Evolutionary conservation across 2,329 filamentous ascomycete genomes (phyloP), one percentile per base, ranked within the genome.

Genomic region (Didymella glomerata): DNA sequence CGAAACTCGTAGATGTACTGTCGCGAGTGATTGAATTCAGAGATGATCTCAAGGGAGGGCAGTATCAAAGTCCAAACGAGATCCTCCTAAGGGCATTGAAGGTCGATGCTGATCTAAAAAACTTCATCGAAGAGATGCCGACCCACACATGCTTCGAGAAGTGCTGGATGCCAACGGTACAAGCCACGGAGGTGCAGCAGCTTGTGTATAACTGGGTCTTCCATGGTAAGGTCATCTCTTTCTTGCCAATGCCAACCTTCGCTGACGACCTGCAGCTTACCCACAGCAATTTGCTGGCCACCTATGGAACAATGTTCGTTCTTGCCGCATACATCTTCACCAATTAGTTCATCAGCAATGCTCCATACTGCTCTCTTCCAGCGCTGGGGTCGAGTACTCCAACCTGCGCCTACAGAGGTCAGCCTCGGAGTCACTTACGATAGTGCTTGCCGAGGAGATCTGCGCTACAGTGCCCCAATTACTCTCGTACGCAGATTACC

Each of bases 251-350:
- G 13, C 40, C 3, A 13, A 18, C 6, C 4, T 28, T 38, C 2
- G 53, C 57, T 62, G 34, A 64, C 36, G 6, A 20, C 18, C 9
- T 9, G 3, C 32, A 67, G 64, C 66, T 13, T 69, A 70, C 30
- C 60, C 64, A 9, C 61, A 61, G 41, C 64, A 60, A 4, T 65
- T 69, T 14, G 62, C 65, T 1, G 68, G 68, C 14, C 67, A 69
- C 51, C 40, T 71, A 2, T 72, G 68, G 70, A 73, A 73, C 47
- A 70, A 66, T 20, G 48, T 68, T 10, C 67, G 69, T 13, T 62
- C 63, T 6, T 63, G 57, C n/a, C 67, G 68, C 42, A 51, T 73
- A 7, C 66, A 69, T 20, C 56, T 72, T 7, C 68, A 71, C 32
- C 62, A 66, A n/a, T 50, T 68, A 6, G 58, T 72, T 4, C 54